phyloP scores from a whole-genome alignment of 495 filamentous ascomycete species.

The Aspergillus leporis region DNA sequence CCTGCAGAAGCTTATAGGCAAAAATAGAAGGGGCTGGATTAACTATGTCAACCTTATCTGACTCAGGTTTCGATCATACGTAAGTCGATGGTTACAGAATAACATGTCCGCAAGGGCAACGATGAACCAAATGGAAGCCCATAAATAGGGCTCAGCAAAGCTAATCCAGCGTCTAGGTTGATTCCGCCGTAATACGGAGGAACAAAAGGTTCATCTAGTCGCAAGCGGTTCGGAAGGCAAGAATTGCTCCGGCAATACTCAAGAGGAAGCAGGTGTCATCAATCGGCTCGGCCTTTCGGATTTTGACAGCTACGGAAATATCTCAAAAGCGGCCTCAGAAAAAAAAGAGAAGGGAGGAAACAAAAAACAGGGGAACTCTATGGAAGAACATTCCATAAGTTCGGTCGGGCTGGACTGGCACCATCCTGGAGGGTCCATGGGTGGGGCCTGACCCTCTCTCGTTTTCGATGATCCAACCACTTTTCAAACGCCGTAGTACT shows the following conservation, averaged over 20 bases:
- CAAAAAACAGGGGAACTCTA: slow-evolving; percentile 7
- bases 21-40: background rate
- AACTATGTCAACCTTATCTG: background rate
- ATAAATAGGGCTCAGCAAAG: background rate
- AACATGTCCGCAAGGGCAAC: background rate
- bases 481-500: background rate
- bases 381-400: slow-evolving; percentile 8
- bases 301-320: slow-evolving; percentile 11
- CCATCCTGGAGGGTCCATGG: slow-evolving; percentile 5
- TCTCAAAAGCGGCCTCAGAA: background rate
- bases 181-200: slow-evolving; percentile 18
- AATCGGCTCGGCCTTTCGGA: slow-evolving; percentile 27
- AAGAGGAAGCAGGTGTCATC: background rate
- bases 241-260: background rate
- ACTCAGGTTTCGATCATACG: background rate
- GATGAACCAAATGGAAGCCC: background rate
- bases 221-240: slow-evolving; percentile 5
- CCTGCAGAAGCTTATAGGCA: background rate
- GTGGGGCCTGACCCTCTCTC: slow-evolving; percentile 7
- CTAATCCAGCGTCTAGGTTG: background rate
- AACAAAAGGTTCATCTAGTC: slow-evolving; percentile 6
- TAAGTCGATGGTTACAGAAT: no score
- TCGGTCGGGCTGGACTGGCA: slow-evolving; percentile 1
- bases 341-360: slow-evolving; percentile 1
- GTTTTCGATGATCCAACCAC: background rate